These are phyloP conservation scores for Musa acuminata DNA, from an alignment of 176 grass and related monocot species.

Conservation along the genomic window DNA sequence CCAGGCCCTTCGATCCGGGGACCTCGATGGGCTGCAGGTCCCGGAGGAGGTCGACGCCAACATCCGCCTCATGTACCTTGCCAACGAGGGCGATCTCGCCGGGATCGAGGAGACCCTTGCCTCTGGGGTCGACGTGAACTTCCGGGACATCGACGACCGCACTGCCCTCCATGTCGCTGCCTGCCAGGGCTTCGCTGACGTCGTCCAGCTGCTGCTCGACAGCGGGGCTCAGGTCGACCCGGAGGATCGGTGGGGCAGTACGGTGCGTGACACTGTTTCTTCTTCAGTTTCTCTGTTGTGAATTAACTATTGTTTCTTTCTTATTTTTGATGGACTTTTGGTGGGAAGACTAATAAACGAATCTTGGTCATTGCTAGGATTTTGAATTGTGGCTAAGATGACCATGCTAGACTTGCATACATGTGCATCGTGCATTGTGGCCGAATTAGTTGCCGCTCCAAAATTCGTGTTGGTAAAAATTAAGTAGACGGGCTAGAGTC, in stretches of 20 bases:
- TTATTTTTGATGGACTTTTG: background rate
- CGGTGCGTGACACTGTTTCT: slow-evolving; percentile 30
- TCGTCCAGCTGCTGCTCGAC: slow-evolving; percentile 56
- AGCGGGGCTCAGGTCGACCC: slow-evolving; percentile 48
- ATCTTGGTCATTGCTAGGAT: background rate
- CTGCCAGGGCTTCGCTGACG: slow-evolving; percentile 57
- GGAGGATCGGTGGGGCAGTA: slow-evolving; percentile 90
- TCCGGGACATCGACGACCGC: slow-evolving; percentile 74
- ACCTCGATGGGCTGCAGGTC: background rate
- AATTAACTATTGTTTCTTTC: background rate
- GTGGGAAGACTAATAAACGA: background rate
- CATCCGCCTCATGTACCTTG: slow-evolving; percentile 84
- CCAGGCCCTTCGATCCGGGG: background rate
- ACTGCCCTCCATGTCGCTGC: slow-evolving; percentile 81
- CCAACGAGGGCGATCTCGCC: slow-evolving; percentile 54
- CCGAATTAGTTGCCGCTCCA: no score
- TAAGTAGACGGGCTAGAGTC: no score
- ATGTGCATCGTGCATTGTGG: no score
- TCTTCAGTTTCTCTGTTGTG: background rate
- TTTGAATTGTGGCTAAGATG: no score
- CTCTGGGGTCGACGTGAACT: slow-evolving; percentile 61
- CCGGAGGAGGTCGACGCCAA: slow-evolving; percentile 34
- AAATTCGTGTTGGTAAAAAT: no score
- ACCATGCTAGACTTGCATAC: background rate
- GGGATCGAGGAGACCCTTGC: slow-evolving; percentile 63